phyloP scores from a whole-genome alignment of 768 basidiomycete species.

The Macrocybe gigantea region DNA sequence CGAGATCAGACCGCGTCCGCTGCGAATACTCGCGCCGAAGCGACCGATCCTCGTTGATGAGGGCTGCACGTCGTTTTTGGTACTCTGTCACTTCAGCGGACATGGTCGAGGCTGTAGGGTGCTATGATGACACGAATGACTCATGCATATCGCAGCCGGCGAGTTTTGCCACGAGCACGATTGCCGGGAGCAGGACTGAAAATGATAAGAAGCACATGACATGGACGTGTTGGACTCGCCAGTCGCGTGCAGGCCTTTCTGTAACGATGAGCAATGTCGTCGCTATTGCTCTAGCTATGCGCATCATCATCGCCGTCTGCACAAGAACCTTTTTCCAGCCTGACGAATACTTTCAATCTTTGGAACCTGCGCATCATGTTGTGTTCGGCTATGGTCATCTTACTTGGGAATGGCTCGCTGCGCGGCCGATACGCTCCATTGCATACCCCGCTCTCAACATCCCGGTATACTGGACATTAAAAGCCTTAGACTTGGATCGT shows the following conservation, averaged over 20 bases:
- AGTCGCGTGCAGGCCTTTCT: not conserved
- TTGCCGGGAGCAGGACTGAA: no score
- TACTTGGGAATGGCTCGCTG: constrained; percentile 92
- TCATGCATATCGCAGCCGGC: not conserved
- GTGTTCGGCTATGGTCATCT: constrained; percentile 90
- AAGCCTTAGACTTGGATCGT: constrained; percentile 33
- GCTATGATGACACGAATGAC: not conserved
- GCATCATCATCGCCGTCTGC: constrained; percentile 56
- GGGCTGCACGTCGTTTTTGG: constrained; percentile 22
- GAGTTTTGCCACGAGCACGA: not conserved
- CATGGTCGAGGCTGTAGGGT: not conserved
- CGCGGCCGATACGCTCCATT: constrained; percentile 70
- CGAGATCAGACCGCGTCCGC: constrained; percentile 24
- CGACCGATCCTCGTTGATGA: constrained; percentile 41
- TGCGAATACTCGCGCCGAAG: constrained; percentile 42
- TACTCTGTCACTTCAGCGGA: constrained; percentile 20
- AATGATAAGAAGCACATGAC: no score
- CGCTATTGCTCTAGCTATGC: constrained; percentile 37
- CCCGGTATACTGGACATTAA: constrained; percentile 70
- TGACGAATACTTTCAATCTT: constrained; percentile 93
- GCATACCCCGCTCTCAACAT: constrained; percentile 79
- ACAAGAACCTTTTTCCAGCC: constrained; percentile 93
- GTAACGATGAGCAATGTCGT: not conserved
- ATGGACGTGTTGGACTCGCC: not conserved
- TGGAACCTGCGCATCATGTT: constrained; percentile 84